Evolutionary conservation across 1,284 basidiomycete genomes (phyloP).

Genomic region (Phellinidium pouzarii): DNA sequence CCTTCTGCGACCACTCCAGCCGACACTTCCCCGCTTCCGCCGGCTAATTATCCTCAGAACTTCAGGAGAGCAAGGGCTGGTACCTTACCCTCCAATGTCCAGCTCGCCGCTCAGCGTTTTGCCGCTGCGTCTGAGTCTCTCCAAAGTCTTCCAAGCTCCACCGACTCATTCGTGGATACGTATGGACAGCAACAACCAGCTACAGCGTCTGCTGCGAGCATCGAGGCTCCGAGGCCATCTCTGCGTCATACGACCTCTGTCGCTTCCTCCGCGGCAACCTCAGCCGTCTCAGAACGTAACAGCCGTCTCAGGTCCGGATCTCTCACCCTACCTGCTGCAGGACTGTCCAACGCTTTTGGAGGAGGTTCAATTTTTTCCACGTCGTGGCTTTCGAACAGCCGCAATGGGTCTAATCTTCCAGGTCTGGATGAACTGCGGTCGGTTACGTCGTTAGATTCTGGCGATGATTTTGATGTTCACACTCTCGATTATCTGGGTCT

Average conservation of each 20-base stretch:
- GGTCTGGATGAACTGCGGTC: slow-evolving; percentile 74
- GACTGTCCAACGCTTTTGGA: slow-evolving; percentile 79
- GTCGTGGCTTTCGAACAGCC: slow-evolving; percentile 72
- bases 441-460: slow-evolving; percentile 70
- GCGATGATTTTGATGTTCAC: slow-evolving; percentile 85
- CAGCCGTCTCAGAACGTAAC: slow-evolving; percentile 56
- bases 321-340: slow-evolving; percentile 66
- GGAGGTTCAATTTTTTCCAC: slow-evolving; percentile 79
- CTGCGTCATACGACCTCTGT: slow-evolving; percentile 73
- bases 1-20: slow-evolving; percentile 47
- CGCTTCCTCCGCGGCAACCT: slow-evolving; percentile 54
- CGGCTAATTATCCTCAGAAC: slow-evolving; percentile 67
- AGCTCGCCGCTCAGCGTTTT: slow-evolving; percentile 77
- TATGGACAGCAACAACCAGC: slow-evolving; percentile 32
- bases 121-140: slow-evolving; percentile 60
- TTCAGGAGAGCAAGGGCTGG: slow-evolving; percentile 85
- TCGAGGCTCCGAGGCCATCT: slow-evolving; percentile 53
- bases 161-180: slow-evolving; percentile 57
- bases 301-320: slow-evolving; percentile 88
- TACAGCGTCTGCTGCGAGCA: slow-evolving; percentile 31
- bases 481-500: slow-evolving; percentile 93
- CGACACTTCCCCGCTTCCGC: slow-evolving; percentile 52
- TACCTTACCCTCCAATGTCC: slow-evolving; percentile 82
- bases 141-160: slow-evolving; percentile 46
- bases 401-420: slow-evolving; percentile 47